These are phyloP conservation scores for Zygoascus sp. DNA, from an alignment of 1,139 yeast genomes.

Conservation along the genomic window DNA sequence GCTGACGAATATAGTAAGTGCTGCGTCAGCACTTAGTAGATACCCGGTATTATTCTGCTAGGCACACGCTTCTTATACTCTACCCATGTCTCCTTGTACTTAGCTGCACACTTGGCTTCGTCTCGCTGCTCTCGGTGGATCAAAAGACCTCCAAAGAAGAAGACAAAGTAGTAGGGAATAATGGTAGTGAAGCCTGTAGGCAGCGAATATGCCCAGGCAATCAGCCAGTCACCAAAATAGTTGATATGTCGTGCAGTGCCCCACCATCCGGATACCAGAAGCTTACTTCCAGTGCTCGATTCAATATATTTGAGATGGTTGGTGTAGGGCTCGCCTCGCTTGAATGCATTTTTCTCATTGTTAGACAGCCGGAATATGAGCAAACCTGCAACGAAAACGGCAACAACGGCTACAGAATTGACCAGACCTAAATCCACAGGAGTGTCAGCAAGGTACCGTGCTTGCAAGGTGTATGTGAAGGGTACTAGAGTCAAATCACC, in stretches of 20 bases:
- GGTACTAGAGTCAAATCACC: conserved; percentile 96
- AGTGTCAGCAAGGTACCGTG: conserved; percentile 70
- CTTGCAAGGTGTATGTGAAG: conserved; percentile 80
- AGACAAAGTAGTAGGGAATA: conserved; percentile 79
- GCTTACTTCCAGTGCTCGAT: conserved; percentile 73
- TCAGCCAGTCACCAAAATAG: conserved; percentile 92
- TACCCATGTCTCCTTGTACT: conserved; percentile 83
- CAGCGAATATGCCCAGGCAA: conserved; percentile 89
- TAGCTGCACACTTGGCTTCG: conserved; percentile 80
- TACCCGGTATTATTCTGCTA: conserved; percentile 81
- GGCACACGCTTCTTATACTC: conserved; percentile 79
- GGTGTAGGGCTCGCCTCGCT: conserved; percentile 65
- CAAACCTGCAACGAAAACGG: conserved; percentile 58
- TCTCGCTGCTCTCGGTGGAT: conserved; percentile 89
- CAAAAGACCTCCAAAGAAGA: conserved; percentile 75
- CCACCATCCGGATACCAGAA: conserved; percentile 96
- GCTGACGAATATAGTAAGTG: too few species aligned
- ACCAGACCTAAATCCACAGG: conserved; percentile 53
- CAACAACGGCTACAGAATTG: conserved; percentile 38
- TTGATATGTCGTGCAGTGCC: conserved; percentile 86
- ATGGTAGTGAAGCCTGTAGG: conserved; percentile 82
- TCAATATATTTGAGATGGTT: conserved; percentile 60
- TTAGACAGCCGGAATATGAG: conserved; percentile 81
- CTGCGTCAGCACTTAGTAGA: too few species aligned
- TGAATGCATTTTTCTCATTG: conserved; percentile 78